Conservation (phyloP, 1,139 yeast genomes). For the Hyphopichia buzzinii region DNA sequence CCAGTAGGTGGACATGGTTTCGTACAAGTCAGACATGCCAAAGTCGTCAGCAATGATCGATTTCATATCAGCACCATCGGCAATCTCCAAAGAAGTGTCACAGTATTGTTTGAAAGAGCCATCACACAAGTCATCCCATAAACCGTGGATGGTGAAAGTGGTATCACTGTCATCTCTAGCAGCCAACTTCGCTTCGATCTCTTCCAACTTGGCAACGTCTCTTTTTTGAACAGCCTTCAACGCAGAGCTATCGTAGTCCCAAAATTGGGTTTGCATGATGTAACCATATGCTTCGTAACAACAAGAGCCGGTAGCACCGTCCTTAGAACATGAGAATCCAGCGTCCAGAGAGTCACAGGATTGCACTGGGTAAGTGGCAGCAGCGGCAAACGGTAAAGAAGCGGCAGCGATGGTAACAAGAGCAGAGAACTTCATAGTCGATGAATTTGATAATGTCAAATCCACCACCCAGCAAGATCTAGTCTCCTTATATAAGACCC, state of each 20-base stretch:
- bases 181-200: slow-evolving; percentile 6
- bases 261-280: slow-evolving; percentile 39
- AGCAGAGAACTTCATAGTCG: not conserved
- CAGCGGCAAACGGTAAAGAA: not conserved
- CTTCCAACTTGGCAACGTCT: slow-evolving; percentile 8
- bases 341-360: slow-evolving; percentile 1
- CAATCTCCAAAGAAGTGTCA: slow-evolving; percentile 28
- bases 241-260: slow-evolving; percentile 26
- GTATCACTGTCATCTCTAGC: slow-evolving; percentile 6
- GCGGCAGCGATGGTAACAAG: not conserved
- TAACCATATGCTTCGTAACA: slow-evolving; percentile 37
- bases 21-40: slow-evolving; percentile 25
- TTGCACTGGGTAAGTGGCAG: slow-evolving; percentile 2
- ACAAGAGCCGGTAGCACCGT: slow-evolving; percentile 25
- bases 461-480: too few relatives aligned
- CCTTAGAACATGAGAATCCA: slow-evolving; percentile 23
- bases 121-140: slow-evolving; percentile 41
- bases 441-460: too few relatives aligned
- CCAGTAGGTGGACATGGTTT: slow-evolving; percentile 36
- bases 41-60: slow-evolving; percentile 29
- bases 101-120: slow-evolving; percentile 35
- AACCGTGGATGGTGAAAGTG: slow-evolving; percentile 40
- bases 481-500: too few relatives aligned
- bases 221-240: slow-evolving; percentile 8
- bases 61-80: slow-evolving; percentile 23